These are phyloP conservation scores for Starmerella powellii DNA, from an alignment of 805 yeast genomes.

Conservation along the genomic window DNA sequence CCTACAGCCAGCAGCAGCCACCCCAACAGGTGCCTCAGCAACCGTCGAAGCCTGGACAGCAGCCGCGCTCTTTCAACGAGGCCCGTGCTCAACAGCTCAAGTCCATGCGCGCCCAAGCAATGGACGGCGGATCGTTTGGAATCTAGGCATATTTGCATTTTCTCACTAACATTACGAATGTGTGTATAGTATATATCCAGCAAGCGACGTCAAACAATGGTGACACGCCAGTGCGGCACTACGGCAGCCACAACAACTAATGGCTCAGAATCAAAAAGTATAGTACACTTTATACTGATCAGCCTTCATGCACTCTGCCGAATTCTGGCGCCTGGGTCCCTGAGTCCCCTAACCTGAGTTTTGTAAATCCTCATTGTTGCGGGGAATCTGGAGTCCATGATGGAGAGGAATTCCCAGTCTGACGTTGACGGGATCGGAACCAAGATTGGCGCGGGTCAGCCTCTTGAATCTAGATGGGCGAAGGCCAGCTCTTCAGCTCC, in stretches of 20 bases:
- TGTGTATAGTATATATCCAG: too few relatives aligned
- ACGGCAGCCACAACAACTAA: too few relatives aligned
- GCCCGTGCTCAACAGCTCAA: constrained; percentile 14
- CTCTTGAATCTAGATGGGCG: constrained; percentile 9
- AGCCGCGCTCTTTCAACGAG: constrained; percentile 11
- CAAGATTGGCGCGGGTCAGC: neutral
- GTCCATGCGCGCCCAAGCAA: constrained; percentile 11
- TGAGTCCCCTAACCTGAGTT: too few relatives aligned
- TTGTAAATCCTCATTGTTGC: too few relatives aligned
- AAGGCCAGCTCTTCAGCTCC: neutral
- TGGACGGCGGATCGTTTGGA: constrained; percentile 10
- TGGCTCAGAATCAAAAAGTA: too few relatives aligned
- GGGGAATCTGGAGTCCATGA: too few relatives aligned
- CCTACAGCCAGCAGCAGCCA: neutral
- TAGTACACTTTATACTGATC: too few relatives aligned
- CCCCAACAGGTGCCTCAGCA: neutral
- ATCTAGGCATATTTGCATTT: too few relatives aligned
- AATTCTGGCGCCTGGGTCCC: too few relatives aligned
- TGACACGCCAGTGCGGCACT: too few relatives aligned
- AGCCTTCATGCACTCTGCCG: too few relatives aligned
- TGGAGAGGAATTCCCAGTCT: neutral
- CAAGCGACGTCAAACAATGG: neutral
- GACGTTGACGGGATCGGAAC: constrained; percentile 1
- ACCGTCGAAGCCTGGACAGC: constrained; percentile 9
- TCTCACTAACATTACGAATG: too few relatives aligned